A percentile compares a stretch with the other conserved stretches of the same genome.
Conservation (phyloP, 768 basidiomycete species). For the Terana coerulea region DNA sequence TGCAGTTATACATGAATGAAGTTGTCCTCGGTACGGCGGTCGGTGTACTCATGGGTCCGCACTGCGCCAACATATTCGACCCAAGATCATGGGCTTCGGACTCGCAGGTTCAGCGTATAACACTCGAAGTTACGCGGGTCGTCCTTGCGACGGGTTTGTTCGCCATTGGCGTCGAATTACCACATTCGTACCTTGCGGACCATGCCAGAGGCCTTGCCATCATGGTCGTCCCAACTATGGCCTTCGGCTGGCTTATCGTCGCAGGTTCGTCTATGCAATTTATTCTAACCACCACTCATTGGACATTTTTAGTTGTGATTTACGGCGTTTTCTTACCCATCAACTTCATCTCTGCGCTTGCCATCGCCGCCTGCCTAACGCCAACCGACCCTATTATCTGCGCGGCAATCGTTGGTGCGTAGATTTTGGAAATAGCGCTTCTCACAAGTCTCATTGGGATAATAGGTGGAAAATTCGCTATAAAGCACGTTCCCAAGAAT, state of each 20-base stretch:
- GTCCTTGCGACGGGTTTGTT: constrained; percentile 92
- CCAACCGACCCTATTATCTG: constrained; percentile 95
- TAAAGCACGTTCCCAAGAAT: constrained; percentile 65
- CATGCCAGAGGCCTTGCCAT: constrained; percentile 68
- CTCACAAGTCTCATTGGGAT: not conserved
- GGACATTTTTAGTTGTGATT: constrained; percentile 48
- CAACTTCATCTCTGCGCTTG: constrained; percentile 71
- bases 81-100: constrained; percentile 66
- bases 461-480: constrained; percentile 66
- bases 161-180: constrained; percentile 92
- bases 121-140: constrained; percentile 82
- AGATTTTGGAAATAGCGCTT: not conserved
- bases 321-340: constrained; percentile 69
- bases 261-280: constrained; percentile 46
- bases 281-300: not conserved
- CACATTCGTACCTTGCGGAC: constrained; percentile 74
- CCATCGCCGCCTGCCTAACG: constrained; percentile 85
- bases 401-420: constrained; percentile 67
- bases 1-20: constrained; percentile 84
- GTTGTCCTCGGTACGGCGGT: constrained; percentile 85
- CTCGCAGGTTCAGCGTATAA: constrained; percentile 49
- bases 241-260: constrained; percentile 77
- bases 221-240: constrained; percentile 83
- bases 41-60: constrained; percentile 65
- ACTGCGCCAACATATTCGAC: constrained; percentile 66